A percentile compares a stretch with the other conserved stretches of the same genome.
phyloP scores from a whole-genome alignment of 768 basidiomycete genomes.

The Gymnopilus dilepis region DNA sequence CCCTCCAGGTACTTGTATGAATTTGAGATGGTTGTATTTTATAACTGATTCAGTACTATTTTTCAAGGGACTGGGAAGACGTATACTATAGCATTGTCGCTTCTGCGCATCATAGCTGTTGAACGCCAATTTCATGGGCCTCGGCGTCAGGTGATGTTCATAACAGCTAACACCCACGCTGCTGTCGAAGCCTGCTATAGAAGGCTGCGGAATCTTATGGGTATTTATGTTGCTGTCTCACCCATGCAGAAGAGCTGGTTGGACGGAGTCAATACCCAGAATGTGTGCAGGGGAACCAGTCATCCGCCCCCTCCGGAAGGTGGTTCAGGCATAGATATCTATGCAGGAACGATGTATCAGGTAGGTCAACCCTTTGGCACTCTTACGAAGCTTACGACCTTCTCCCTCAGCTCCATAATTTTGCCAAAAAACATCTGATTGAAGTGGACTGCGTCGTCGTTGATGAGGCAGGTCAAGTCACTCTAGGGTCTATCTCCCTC shows the following conservation, averaged over 20 bases:
- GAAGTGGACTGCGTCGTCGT: conserved; percentile 50
- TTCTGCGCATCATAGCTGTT: conserved; percentile 50
- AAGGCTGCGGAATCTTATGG: conserved; percentile 43
- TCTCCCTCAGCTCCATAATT: conserved; percentile 47
- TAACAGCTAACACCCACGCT: conserved; percentile 58
- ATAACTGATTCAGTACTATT: neutral
- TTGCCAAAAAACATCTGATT: conserved; percentile 44
- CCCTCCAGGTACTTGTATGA: conserved; percentile 44
- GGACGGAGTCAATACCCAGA: conserved; percentile 44
- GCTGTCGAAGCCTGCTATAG: conserved; percentile 54
- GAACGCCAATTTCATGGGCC: conserved; percentile 37
- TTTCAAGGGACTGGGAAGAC: conserved; percentile 57
- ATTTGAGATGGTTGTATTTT: neutral
- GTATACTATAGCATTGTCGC: conserved; percentile 52
- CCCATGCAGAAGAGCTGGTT: conserved; percentile 47
- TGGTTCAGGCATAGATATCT: conserved; percentile 38
- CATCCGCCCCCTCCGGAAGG: conserved; percentile 41
- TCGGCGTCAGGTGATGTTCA: conserved; percentile 44
- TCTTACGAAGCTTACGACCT: neutral
- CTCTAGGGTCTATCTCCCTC: conserved; percentile 47
- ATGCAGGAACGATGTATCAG: conserved; percentile 56
- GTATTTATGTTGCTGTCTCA: conserved; percentile 41
- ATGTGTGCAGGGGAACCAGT: conserved; percentile 44
- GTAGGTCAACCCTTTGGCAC: conserved; percentile 31
- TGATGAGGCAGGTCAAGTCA: conserved; percentile 59